Evolutionary conservation across 306 rosid species (phyloP).

Genomic region (Rosa lucieae): DNA sequence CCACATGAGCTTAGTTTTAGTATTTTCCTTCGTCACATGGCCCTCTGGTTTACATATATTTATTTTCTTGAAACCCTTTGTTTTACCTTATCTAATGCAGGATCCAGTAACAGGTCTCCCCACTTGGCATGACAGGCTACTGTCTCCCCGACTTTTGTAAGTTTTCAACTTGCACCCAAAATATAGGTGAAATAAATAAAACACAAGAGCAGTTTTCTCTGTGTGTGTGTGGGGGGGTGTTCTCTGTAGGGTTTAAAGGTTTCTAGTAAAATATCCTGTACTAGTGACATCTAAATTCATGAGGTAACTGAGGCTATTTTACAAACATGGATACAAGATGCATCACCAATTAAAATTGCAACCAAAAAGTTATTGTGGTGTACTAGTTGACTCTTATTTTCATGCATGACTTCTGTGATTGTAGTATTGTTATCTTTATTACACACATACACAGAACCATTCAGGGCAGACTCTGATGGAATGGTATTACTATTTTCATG

Average conservation of each 20-base stretch:
- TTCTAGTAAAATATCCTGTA: neutral
- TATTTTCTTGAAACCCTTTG: neutral
- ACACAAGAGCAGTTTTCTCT: neutral
- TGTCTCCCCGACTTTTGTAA: conserved; percentile 64
- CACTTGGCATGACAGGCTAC: conserved; percentile 65
- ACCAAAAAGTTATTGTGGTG: neutral
- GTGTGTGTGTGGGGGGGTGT: too few relatives aligned
- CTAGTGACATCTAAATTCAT: neutral
- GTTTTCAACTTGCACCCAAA: neutral
- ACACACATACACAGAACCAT: neutral
- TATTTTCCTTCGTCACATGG: conserved; percentile 4
- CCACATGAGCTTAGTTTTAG: conserved; percentile 7
- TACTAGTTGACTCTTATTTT: neutral
- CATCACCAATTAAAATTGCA: neutral
- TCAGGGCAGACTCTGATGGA: too few relatives aligned
- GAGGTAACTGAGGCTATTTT: neutral
- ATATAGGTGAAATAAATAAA: neutral
- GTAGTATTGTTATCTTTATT: neutral
- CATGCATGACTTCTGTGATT: neutral
- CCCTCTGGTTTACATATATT: neutral
- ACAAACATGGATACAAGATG: neutral
- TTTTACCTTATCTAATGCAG: conserved; percentile 40
- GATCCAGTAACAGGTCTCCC: conserved; percentile 83
- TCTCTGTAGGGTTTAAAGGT: neutral
- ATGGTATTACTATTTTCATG: too few relatives aligned